These are phyloP conservation scores for Sphaerulina musiva DNA, from an alignment of 2,329 filamentous ascomycete species.

Conservation along the genomic window DNA sequence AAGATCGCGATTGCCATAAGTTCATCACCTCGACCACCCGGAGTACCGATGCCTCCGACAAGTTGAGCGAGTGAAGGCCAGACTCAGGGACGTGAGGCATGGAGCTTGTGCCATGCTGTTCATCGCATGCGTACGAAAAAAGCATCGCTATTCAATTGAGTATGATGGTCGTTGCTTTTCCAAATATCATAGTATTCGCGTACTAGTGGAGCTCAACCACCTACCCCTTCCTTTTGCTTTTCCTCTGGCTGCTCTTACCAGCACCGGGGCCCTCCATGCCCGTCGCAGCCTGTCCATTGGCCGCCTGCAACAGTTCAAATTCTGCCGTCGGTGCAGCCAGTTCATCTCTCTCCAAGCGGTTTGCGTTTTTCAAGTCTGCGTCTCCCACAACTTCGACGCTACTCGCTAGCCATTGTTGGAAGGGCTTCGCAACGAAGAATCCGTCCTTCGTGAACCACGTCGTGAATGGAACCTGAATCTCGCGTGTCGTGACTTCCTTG, in stretches of 20 bases:
- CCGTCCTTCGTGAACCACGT: conserved; percentile 70
- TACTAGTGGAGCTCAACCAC: background rate
- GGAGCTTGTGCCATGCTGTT: no score
- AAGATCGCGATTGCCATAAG: no score
- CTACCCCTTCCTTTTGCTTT: conserved; percentile 20
- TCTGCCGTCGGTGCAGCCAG: conserved; percentile 21
- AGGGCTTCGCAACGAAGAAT: conserved; percentile 65
- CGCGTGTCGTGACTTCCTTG: conserved; percentile 33
- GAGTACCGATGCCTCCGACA: no score
- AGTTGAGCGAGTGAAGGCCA: no score
- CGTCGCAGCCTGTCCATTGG: conserved; percentile 12
- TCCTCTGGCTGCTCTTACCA: conserved; percentile 25
- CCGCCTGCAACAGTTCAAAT: conserved; percentile 8
- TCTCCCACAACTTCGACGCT: conserved; percentile 59
- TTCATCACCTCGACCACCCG: no score
- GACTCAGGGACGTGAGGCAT: no score
- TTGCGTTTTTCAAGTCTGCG: conserved; percentile 53
- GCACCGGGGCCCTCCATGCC: conserved; percentile 14
- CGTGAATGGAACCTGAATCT: conserved; percentile 60
- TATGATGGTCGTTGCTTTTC: background rate
- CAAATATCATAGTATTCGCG: background rate
- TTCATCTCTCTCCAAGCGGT: conserved; percentile 35
- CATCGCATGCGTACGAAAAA: no score
- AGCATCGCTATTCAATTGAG: no score
- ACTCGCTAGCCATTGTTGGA: conserved; percentile 71